These are phyloP conservation scores for Chaetothyriales sp. DNA, from an alignment of 2,329 filamentous ascomycete species.

Conservation along the genomic window DNA sequence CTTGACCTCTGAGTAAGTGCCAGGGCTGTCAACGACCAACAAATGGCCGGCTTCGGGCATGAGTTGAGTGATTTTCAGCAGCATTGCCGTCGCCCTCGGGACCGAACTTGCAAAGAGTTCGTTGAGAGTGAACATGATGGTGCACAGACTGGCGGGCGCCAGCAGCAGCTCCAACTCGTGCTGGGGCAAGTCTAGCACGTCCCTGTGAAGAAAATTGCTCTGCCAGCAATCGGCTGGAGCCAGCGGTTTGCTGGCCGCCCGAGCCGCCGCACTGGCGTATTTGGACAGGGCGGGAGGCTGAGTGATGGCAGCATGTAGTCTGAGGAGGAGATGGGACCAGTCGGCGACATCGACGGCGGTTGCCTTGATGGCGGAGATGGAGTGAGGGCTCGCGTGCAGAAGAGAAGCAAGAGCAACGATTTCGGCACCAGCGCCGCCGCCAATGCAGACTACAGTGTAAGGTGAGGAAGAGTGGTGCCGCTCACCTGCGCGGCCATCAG, in stretches of 20 bases:
- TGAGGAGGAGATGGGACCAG: slow-evolving; percentile 52
- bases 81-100: slow-evolving; percentile 59
- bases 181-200: slow-evolving; percentile 30
- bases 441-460: slow-evolving; percentile 42
- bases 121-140: slow-evolving; percentile 86
- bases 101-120: slow-evolving; percentile 77
- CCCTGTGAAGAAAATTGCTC: slow-evolving; percentile 35
- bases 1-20: slow-evolving; percentile 75
- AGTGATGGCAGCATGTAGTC: slow-evolving; percentile 44
- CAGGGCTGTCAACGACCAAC: slow-evolving; percentile 82
- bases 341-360: slow-evolving; percentile 69
- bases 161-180: slow-evolving; percentile 23
- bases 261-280: slow-evolving; percentile 14
- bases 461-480: background rate
- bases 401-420: slow-evolving; percentile 44
- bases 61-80: slow-evolving; percentile 52
- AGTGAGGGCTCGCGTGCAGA: slow-evolving; percentile 16
- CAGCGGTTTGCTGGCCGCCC: slow-evolving; percentile 11
- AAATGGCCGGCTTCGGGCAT: slow-evolving; percentile 51
- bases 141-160: slow-evolving; percentile 45
- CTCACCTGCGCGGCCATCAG: background rate
- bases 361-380: slow-evolving; percentile 26
- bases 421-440: slow-evolving; percentile 54
- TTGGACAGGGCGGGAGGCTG: slow-evolving; percentile 11
- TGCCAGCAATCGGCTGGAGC: slow-evolving; percentile 14